Percentiles rank a stretch among this genome's conserved stretches.
phyloP scores from a whole-genome alignment of 306 rosid species.

The Dalbergia oliveri region DNA sequence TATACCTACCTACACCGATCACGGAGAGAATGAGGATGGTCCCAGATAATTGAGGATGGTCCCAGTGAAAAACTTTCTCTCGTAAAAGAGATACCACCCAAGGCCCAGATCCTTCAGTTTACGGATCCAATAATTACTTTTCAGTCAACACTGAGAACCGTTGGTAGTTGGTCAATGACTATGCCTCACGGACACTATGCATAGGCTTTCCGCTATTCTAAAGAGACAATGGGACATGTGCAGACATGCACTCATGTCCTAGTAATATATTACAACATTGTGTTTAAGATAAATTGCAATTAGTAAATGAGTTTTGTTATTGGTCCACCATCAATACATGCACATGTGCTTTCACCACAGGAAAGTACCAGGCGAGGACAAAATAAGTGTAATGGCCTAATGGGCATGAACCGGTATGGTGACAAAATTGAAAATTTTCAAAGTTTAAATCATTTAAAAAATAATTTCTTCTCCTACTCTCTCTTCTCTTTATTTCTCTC shows the following conservation, averaged over 20 bases:
- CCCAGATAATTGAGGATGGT: background rate
- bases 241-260: background rate
- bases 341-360: too few relatives aligned
- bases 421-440: too few relatives aligned
- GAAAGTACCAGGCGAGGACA: too few relatives aligned
- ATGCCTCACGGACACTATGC: conserved; percentile 15
- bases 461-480: too few relatives aligned
- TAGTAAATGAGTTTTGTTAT: too few relatives aligned
- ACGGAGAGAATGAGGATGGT: background rate
- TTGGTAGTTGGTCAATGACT: conserved; percentile 16
- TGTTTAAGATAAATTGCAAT: too few relatives aligned
- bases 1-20: background rate
- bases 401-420: too few relatives aligned
- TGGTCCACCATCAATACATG: too few relatives aligned
- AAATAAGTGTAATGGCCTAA: too few relatives aligned
- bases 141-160: background rate
- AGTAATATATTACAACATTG: background rate
- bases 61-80: background rate
- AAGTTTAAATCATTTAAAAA: too few relatives aligned
- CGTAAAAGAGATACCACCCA: background rate
- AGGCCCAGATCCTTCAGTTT: background rate
- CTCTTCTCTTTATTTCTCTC: too few relatives aligned
- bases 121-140: background rate
- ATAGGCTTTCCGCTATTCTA: conserved; percentile 17
- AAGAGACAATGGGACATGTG: background rate